phyloP scores from a whole-genome alignment of 805 yeast genomes.

The Kuraishia borneana region DNA sequence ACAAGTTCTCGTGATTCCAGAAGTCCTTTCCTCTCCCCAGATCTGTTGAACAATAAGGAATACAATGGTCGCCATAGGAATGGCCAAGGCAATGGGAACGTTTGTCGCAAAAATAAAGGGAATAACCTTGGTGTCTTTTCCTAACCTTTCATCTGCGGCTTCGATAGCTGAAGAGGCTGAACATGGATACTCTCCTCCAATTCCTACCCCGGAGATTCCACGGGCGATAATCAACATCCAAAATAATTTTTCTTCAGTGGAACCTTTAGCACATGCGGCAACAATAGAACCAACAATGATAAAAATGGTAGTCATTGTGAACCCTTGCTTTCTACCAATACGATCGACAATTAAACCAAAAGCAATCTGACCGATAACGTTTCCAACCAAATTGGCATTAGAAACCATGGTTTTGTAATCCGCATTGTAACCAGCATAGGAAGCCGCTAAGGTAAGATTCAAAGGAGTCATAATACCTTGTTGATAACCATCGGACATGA shows the following conservation, averaged over 20 bases:
- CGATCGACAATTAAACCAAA: conserved; percentile 49
- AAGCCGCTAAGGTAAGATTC: conserved; percentile 10
- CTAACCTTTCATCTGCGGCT: conserved; percentile 33
- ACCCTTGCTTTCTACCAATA: conserved; percentile 51
- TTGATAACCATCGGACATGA: conserved; percentile 16
- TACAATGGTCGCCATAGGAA: conserved; percentile 32
- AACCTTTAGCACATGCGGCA: conserved; percentile 52
- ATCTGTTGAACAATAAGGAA: conserved; percentile 33
- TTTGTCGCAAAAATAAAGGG: conserved; percentile 32
- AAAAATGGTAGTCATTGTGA: conserved; percentile 44
- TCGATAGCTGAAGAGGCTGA: conserved; percentile 54
- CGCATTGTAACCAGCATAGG: conserved; percentile 9
- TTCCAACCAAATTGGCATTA: conserved; percentile 40
- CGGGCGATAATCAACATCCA: conserved; percentile 44
- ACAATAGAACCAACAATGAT: conserved; percentile 45
- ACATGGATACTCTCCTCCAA: conserved; percentile 62
- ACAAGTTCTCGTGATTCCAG: conserved; percentile 35
- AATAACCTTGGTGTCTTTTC: conserved; percentile 28
- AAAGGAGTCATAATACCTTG: conserved; percentile 16
- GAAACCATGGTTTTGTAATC: conserved; percentile 15
- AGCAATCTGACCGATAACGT: conserved; percentile 48
- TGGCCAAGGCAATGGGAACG: conserved; percentile 34
- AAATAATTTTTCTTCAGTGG: conserved; percentile 28
- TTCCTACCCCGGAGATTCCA: conserved; percentile 51
- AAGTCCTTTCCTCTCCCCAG: conserved; percentile 19